Evolutionary conservation across 805 yeast species (phyloP), one percentile per base, ranked within the genome.

Genomic region (Kuraishia ogatae): DNA sequence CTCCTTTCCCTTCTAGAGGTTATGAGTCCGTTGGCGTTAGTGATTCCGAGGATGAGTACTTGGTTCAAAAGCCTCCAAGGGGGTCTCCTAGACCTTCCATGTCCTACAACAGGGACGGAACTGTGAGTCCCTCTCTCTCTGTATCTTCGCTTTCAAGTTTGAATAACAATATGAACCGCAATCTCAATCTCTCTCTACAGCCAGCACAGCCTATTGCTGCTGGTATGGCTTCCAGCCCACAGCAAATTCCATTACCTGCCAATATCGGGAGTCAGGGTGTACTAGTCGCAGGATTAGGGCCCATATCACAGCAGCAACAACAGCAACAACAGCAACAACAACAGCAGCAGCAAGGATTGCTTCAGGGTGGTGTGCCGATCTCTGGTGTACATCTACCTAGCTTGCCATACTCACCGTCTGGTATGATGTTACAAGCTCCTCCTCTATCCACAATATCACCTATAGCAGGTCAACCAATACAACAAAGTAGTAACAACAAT

Each of bases 1-100:
- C 17, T 3, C 24, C 22, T 49, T 13, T 43, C 10, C 35, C 53
- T 19, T n/a, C 23, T 20, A 58, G 60, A 21, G 62, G 62, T 1
- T 39, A 60, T 4, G 68, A 66, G 2, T 60, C 63, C 15, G 56
- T 63, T 5, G 66, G 64, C 15, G 62, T 64, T 8, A 66, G 72
- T 1, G 73, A 70, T 53, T 66, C 71, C 0, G 73, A 69, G 48
- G 72, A 69, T 50, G 71, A 68, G 46, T 65, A 63, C 54, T 55
- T 63, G 8, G 60, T 54, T 48, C 59, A 57, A 46, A 21, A 21
- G 17, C 47, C 53, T 7, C 24, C 53, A n/a, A 21, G 48, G 35
- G 29, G 19, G 21, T 39, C 48, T n/a, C 43, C 43, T 35, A 10
- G 47, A n/a, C 48, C 48, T 22, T n/a, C 48, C 49, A 21, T 51